A percentile compares a stretch with the other conserved stretches of the same genome.
These are phyloP conservation scores for Pseudogymnoascus sp. DNA, from an alignment of 2,329 filamentous ascomycete species.

Conservation along the genomic window DNA sequence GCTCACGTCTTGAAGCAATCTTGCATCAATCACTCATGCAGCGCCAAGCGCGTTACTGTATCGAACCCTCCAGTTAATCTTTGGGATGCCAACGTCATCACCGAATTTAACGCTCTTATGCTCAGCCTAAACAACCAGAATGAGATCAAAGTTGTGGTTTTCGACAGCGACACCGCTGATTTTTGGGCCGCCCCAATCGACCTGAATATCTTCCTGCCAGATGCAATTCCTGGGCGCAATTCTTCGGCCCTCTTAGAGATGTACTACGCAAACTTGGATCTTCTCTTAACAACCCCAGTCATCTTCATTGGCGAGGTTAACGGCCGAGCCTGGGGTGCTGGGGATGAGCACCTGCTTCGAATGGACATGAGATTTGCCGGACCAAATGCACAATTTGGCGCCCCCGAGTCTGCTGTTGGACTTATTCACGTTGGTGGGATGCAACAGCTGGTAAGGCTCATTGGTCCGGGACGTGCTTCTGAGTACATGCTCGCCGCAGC, in stretches of 20 bases:
- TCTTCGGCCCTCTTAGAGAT: background rate
- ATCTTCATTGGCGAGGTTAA: slow-evolving; percentile 14
- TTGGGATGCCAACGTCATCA: background rate
- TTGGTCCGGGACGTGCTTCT: slow-evolving; percentile 14
- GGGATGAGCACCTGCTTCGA: slow-evolving; percentile 13
- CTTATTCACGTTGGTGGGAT: slow-evolving; percentile 11
- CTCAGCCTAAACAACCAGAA: background rate
- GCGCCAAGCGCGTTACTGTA: background rate
- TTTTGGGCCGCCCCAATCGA: background rate
- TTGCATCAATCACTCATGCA: background rate
- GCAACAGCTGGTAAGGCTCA: slow-evolving; percentile 12
- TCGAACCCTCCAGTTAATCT: background rate
- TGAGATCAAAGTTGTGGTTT: background rate
- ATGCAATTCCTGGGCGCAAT: background rate
- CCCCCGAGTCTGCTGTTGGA: slow-evolving; percentile 11
- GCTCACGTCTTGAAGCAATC: background rate
- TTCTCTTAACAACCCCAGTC: background rate
- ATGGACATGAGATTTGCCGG: slow-evolving; percentile 16
- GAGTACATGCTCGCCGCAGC: slow-evolving; percentile 14
- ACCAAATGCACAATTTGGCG: slow-evolving; percentile 9
- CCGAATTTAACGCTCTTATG: background rate
- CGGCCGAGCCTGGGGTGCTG: slow-evolving; percentile 10
- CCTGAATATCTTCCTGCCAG: background rate
- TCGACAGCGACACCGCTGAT: background rate
- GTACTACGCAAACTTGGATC: background rate